These are phyloP conservation scores for Pyrenochaeta sp. DNA, from an alignment of 2,329 filamentous ascomycete genomes.

Conservation along the genomic window DNA sequence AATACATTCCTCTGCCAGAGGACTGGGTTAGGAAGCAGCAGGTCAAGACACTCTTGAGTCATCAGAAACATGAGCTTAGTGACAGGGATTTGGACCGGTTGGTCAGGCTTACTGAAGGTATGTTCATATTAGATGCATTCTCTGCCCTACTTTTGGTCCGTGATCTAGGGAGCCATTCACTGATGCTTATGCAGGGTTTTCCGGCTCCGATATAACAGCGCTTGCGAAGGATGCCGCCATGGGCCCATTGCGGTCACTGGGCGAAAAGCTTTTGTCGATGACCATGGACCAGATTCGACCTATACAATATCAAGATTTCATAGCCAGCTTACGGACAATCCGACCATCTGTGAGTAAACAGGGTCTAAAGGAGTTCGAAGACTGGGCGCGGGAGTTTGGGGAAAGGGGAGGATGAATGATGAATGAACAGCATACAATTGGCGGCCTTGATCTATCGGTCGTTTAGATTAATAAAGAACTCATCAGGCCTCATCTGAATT, in stretches of 20 bases:
- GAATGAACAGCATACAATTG: background rate
- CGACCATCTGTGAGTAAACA: slow-evolving; percentile 87
- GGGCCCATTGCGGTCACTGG: slow-evolving; percentile 89
- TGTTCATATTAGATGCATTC: slow-evolving; percentile 34
- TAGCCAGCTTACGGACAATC: slow-evolving; percentile 83
- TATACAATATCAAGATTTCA: slow-evolving; percentile 83
- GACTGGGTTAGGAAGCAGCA: slow-evolving; percentile 81
- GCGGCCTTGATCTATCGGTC: background rate
- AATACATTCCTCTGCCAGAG: slow-evolving; percentile 96
- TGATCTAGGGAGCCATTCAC: background rate
- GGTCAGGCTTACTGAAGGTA: slow-evolving; percentile 86
- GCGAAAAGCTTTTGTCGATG: slow-evolving; percentile 88
- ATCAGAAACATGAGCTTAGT: slow-evolving; percentile 84
- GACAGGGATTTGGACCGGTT: slow-evolving; percentile 76
- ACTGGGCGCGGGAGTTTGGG: slow-evolving; percentile 93
- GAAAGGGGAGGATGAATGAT: slow-evolving; percentile 77
- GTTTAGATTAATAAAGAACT: background rate
- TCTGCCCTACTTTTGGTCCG: background rate
- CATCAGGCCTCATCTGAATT: background rate
- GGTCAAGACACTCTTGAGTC: slow-evolving; percentile 78
- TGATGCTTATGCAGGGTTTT: slow-evolving; percentile 75
- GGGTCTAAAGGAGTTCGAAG: slow-evolving; percentile 87
- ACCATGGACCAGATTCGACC: slow-evolving; percentile 93
- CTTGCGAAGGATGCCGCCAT: slow-evolving; percentile 97
- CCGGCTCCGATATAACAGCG: slow-evolving; percentile 94